Conservation (phyloP, 2,329 filamentous ascomycete species). For the Amauroascus niger region DNA sequence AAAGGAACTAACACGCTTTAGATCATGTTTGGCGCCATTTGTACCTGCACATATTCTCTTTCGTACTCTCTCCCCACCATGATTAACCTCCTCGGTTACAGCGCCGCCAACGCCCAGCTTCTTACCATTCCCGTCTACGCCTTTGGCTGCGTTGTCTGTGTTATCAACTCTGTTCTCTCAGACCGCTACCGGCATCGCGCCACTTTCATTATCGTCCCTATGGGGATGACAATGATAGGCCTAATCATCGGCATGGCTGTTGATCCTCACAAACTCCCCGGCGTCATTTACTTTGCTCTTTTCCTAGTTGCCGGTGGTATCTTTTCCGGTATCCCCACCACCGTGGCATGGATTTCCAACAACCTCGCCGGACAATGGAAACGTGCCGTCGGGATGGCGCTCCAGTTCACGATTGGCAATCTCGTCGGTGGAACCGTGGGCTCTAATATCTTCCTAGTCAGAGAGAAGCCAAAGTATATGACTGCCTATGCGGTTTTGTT, state of each 20-base stretch:
- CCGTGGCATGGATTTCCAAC: constrained; percentile 44
- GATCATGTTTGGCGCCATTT: constrained; percentile 9
- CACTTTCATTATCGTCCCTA: constrained; percentile 27
- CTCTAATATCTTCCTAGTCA: constrained; percentile 10
- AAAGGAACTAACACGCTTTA: background rate
- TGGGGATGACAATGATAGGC: constrained; percentile 25
- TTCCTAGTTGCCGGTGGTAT: constrained; percentile 33
- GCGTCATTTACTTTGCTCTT: constrained; percentile 30
- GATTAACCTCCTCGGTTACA: constrained; percentile 25
- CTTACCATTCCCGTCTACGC: constrained; percentile 30
- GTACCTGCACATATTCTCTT: constrained; percentile 2
- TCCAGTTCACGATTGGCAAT: constrained; percentile 50
- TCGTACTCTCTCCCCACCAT: constrained; percentile 9
- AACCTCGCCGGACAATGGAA: constrained; percentile 44
- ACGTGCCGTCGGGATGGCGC: constrained; percentile 48
- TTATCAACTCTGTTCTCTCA: constrained; percentile 27
- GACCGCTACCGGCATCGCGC: constrained; percentile 27
- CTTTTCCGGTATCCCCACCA: constrained; percentile 28
- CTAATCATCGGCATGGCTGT: constrained; percentile 31
- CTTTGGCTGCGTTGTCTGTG: constrained; percentile 13
- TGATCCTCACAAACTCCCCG: constrained; percentile 15
- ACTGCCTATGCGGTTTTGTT: constrained; percentile 1
- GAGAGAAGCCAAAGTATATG: constrained; percentile 8
- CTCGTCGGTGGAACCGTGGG: constrained; percentile 12
- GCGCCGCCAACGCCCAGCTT: constrained; percentile 30